phyloP scores from a whole-genome alignment of 768 basidiomycete genomes.

The Saitozyma sp. region DNA sequence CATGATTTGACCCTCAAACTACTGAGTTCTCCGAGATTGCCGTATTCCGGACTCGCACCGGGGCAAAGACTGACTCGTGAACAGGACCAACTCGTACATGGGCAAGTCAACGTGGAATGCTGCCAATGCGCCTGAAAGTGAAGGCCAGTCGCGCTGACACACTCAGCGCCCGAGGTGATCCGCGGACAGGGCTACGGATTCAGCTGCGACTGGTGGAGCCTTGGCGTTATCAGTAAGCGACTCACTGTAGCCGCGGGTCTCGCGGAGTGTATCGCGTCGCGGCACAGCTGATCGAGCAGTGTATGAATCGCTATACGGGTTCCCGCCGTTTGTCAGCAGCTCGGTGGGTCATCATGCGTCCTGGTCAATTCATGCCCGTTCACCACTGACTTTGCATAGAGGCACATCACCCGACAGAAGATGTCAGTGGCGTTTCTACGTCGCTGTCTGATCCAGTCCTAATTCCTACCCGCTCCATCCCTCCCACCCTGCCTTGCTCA shows the following conservation, averaged over 20 bases:
- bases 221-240: conserved; percentile 74
- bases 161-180: conserved; percentile 53
- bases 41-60: too few species aligned
- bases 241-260: too few species aligned
- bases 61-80: conserved; percentile 7
- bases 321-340: conserved; percentile 93
- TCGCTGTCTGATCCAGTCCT: not conserved
- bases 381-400: conserved; percentile 54
- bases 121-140: conserved; percentile 64
- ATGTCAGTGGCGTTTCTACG: conserved; percentile 56
- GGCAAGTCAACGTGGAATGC: conserved; percentile 48
- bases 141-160: conserved; percentile 51
- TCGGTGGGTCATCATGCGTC: conserved; percentile 62
- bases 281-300: conserved; percentile 45
- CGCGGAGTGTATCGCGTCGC: not conserved
- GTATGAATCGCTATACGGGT: conserved; percentile 93
- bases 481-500: too few species aligned
- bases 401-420: conserved; percentile 93
- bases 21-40: too few species aligned
- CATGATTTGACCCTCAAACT: conserved; percentile 1
- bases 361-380: too few species aligned
- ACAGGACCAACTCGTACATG: conserved; percentile 52
- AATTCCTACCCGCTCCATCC: not conserved
- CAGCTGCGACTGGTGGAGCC: conserved; percentile 97
- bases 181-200: conserved; percentile 73